Evolutionary conservation across 2,329 filamentous ascomycete species (phyloP).

Genomic region (Botrytis medusae): DNA sequence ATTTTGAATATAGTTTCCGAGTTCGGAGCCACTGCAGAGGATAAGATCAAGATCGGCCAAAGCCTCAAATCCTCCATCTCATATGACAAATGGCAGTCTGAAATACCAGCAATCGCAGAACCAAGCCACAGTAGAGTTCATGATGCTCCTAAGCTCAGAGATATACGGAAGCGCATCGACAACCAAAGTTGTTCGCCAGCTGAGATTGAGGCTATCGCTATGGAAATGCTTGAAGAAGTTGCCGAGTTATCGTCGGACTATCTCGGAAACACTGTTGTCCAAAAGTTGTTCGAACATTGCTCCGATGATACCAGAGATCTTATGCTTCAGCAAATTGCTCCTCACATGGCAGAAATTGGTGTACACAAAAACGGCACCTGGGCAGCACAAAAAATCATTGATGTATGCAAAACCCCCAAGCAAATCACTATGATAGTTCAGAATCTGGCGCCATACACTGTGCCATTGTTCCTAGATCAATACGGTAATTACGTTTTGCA

Average conservation of each 20-base stretch:
- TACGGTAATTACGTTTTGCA: slow-evolving; percentile 99
- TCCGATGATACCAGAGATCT: slow-evolving; percentile 86
- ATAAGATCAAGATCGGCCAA: slow-evolving; percentile 67
- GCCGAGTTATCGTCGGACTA: slow-evolving; percentile 95
- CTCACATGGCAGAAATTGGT: slow-evolving; percentile 93
- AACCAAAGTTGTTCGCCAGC: slow-evolving; percentile 82
- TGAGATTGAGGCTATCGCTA: slow-evolving; percentile 89
- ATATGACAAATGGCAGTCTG: slow-evolving; percentile 69
- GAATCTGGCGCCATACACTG: slow-evolving; percentile 78
- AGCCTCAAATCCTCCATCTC: slow-evolving; percentile 76
- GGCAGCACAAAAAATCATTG: slow-evolving; percentile 99
- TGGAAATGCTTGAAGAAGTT: slow-evolving; percentile 95
- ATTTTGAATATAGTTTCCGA: slow-evolving; percentile 84
- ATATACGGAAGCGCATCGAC: slow-evolving; percentile 96
- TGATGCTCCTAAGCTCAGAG: slow-evolving; percentile 89
- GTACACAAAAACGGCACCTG: slow-evolving; percentile 99
- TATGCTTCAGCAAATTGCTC: slow-evolving; percentile 85
- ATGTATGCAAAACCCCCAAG: slow-evolving; percentile 80
- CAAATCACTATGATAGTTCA: slow-evolving; percentile 87
- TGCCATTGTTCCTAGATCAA: slow-evolving; percentile 92
- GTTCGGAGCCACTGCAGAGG: slow-evolving; percentile 81
- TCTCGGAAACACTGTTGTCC: slow-evolving; percentile 97
- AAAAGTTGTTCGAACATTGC: slow-evolving; percentile 97
- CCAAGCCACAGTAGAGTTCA: slow-evolving; percentile 85
- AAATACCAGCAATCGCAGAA: slow-evolving; percentile 87